phyloP scores from a whole-genome alignment of 2,329 filamentous ascomycete genomes.

The Emergomyces orientalis region DNA sequence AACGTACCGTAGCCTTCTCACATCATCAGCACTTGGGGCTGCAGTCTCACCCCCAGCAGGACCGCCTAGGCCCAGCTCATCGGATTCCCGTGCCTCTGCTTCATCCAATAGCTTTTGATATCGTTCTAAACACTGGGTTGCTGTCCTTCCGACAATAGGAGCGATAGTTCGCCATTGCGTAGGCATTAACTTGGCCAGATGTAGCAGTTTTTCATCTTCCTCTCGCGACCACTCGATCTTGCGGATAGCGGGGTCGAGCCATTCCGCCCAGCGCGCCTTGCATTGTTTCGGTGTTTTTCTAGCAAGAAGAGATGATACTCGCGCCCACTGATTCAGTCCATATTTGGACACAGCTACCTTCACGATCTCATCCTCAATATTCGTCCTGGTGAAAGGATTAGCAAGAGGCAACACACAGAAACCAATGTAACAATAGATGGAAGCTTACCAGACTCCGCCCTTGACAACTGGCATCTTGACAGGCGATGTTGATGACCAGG shows the following conservation, averaged over 20 bases:
- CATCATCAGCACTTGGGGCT: constrained; percentile 86
- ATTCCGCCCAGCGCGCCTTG: constrained; percentile 97
- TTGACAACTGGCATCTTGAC: constrained; percentile 55
- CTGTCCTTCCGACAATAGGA: constrained; percentile 89
- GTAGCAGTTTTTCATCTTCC: constrained; percentile 93
- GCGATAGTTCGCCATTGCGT: constrained; percentile 99
- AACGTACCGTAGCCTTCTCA: constrained; percentile 60
- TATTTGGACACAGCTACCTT: constrained; percentile 93
- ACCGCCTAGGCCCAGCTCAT: constrained; percentile 71
- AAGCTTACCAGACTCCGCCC: constrained; percentile 50
- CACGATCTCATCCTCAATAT: constrained; percentile 86
- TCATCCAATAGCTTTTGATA: constrained; percentile 96
- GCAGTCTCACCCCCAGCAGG: constrained; percentile 77
- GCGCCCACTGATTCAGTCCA: constrained; percentile 94
- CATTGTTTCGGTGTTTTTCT: constrained; percentile 98
- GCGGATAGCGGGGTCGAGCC: constrained; percentile 93
- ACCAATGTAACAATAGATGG: constrained; percentile 3
- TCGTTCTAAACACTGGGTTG: constrained; percentile 91
- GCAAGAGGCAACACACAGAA: constrained; percentile 17
- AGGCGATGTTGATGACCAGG: constrained; percentile 6
- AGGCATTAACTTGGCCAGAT: constrained; percentile 95
- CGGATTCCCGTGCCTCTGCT: constrained; percentile 77
- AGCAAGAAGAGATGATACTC: constrained; percentile 90
- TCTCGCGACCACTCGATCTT: constrained; percentile 99
- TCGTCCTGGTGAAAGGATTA: constrained; percentile 40